Percentiles rank a stretch among this genome's conserved stretches.
Evolutionary conservation across 345 rosid species (phyloP).

Genomic region (Euclidium syriacum): DNA sequence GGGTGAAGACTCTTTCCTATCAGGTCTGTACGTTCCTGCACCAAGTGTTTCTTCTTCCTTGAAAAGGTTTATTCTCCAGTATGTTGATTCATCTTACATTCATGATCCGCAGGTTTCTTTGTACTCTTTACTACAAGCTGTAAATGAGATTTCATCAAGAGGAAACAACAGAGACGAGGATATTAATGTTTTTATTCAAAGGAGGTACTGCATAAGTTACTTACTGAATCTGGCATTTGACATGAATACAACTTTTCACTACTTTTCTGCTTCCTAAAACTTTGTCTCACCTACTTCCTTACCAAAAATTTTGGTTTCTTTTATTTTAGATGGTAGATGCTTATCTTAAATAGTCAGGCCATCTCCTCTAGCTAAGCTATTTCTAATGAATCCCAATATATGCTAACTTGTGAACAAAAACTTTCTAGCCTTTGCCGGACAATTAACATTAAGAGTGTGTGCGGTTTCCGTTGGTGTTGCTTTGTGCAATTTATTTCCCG

Average conservation of each 20-base stretch:
- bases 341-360: neutral
- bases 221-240: constrained; percentile 14
- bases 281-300: neutral
- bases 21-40: constrained; percentile 47
- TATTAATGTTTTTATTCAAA: constrained; percentile 64
- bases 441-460: constrained; percentile 1
- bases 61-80: neutral
- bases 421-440: neutral
- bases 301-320: neutral
- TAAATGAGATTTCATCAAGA: constrained; percentile 72
- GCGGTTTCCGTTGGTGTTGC: neutral
- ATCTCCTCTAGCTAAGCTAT: neutral
- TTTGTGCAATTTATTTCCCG: neutral
- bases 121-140: constrained; percentile 84
- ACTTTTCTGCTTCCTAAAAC: neutral
- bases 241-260: constrained; percentile 7
- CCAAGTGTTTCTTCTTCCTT: neutral
- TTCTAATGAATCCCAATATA: neutral
- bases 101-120: constrained; percentile 65
- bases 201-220: constrained; percentile 47
- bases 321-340: neutral
- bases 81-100: constrained; percentile 23
- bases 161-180: constrained; percentile 80
- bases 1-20: constrained; percentile 84
- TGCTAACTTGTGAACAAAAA: constrained; percentile 1